These are phyloP conservation scores for Coemansia sp. DNA, from an alignment of 192 early-diverging fungal species.

Conservation along the genomic window DNA sequence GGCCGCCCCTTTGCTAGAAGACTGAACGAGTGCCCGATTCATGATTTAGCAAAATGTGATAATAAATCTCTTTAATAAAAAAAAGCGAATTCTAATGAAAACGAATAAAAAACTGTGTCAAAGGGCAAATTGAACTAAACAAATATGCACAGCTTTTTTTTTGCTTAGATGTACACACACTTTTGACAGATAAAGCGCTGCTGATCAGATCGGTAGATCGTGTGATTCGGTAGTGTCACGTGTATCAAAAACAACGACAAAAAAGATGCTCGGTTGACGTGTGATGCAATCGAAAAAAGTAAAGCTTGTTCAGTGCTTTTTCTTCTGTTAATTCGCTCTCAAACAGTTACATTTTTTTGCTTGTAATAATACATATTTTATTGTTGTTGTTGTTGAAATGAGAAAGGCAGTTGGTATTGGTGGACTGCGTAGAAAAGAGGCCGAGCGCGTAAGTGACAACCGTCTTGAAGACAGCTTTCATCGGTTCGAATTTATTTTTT, in stretches of 20 bases:
- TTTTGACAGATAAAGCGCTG: no score
- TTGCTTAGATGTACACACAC: no score
- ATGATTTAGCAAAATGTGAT: slow-evolving; percentile 16
- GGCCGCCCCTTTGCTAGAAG: background rate
- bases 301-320: no score
- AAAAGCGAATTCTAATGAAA: background rate
- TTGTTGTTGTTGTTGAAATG: slow-evolving; percentile 10
- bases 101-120: background rate
- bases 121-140: no score
- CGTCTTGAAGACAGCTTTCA: no score
- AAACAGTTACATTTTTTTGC: background rate
- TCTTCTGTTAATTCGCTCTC: background rate
- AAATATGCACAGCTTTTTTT: no score
- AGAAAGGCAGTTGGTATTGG: slow-evolving; percentile 56
- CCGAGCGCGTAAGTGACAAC: slow-evolving; percentile 35
- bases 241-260: no score
- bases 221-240: no score
- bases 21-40: slow-evolving; percentile 30
- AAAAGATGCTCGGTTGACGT: no score
- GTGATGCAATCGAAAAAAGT: no score
- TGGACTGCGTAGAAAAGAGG: slow-evolving; percentile 56
- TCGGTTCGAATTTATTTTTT: background rate
- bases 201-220: no score
- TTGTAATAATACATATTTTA: background rate
- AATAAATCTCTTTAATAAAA: background rate